Percentiles rank a stretch among this genome's conserved stretches.
phyloP scores from a whole-genome alignment of 169 alveolate species.

The Eimeria acervulina region DNA sequence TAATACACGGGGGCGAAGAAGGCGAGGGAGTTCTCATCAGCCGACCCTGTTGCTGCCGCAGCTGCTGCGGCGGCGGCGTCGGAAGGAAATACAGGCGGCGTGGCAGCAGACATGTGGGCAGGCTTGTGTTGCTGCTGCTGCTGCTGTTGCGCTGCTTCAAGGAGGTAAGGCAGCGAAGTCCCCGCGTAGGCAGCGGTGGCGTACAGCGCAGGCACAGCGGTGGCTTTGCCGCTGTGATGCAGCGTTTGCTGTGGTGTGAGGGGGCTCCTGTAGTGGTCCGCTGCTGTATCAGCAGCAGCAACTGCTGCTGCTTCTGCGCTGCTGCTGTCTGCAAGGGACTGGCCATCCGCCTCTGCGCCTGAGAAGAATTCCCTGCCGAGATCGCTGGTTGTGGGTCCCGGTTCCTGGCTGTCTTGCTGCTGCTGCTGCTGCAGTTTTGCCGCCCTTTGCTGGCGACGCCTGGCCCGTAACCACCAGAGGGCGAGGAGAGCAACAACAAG shows the following conservation, averaged over 20 bases:
- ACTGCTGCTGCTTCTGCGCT: constrained; percentile 1
- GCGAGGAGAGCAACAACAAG: constrained; percentile 67
- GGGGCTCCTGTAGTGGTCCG: constrained; percentile 6
- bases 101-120: neutral
- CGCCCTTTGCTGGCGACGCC: constrained; percentile 36
- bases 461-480: constrained; percentile 71
- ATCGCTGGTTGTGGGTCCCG: constrained; percentile 17
- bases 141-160: constrained; percentile 27
- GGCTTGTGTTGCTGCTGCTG: constrained; percentile 6
- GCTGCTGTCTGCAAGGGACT: constrained; percentile 2
- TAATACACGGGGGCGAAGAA: constrained; percentile 66
- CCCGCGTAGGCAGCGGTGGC: neutral
- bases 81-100: constrained; percentile 43
- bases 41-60: constrained; percentile 47
- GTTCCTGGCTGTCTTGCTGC: neutral
- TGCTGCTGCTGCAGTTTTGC: constrained; percentile 72
- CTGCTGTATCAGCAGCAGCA: neutral
- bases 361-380: constrained; percentile 18
- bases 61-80: constrained; percentile 77
- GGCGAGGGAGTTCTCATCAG: constrained; percentile 41
- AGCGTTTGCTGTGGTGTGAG: constrained; percentile 9
- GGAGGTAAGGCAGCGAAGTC: neutral
- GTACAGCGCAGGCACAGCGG: constrained; percentile 24
- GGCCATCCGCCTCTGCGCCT: neutral
- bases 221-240: neutral